Base-by-base conservation (phyloP, 2,329 filamentous ascomycete species). In the Ophidiomyces ophidiicola region DNA sequence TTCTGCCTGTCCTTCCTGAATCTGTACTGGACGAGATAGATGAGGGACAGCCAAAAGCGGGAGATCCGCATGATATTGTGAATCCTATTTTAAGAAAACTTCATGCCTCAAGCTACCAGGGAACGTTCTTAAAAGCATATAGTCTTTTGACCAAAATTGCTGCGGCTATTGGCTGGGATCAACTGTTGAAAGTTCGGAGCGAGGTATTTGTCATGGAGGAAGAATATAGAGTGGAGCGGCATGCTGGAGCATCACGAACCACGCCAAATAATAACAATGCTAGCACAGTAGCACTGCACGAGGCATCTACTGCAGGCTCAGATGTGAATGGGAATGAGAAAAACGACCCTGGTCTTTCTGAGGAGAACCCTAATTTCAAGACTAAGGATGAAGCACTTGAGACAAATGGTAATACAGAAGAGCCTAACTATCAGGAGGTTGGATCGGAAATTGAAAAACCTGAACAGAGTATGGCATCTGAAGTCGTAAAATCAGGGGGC, bases 161-260 rank as follows among this genome's bases (percentile, higher is more conserved):
- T 0, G 80, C 85, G 45, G 88, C 90, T 61, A 94, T 98, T 51
- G 90, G 90, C 26, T 98, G 90, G 90, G 90, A 98, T 52, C 85
- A 94, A 56, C 70, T 98, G 15, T 68, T 98, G 36, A 92, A 85
- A 61, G 94, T 92, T 53, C 76, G 90, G 50, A 96, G 88, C 64
- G 87, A 88, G 46, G 90, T 98, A 1, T 98, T 98, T 52, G 90
- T 98, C 34, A 98, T 98, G 90, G 90, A 98, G 59, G 90, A 98
- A 55, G 90, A 98, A 60, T 98, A 98, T 57, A 78, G 90, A 34
- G 82, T 80, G 41, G 90, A 96, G 63, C 58, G 61, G 14, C 57
- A 66, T 31, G 53, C 64, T 37, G 17, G 64, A 65, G 12, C 61
- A 49, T 26, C 53, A 66, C 34, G 56, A 64, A 11, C 54, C 60